Conservation (phyloP, 2,329 filamentous ascomycete genomes). For the Colletotrichum sp. region DNA sequence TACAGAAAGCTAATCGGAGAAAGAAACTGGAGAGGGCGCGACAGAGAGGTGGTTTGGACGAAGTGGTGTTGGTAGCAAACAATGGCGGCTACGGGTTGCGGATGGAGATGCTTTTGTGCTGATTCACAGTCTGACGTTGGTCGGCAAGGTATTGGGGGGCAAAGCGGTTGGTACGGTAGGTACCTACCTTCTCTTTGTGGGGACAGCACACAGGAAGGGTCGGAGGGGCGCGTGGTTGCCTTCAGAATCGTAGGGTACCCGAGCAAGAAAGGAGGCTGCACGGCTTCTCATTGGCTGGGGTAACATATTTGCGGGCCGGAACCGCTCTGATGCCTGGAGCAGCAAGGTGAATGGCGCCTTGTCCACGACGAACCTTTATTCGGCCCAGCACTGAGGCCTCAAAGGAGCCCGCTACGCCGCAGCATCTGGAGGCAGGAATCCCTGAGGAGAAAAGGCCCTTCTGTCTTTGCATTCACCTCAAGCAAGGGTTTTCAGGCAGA, state of each 20-base stretch:
- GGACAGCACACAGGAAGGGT: background rate
- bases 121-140: slow-evolving; percentile 6
- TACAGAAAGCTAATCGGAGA: background rate
- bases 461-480: background rate
- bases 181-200: background rate
- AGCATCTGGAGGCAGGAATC: background rate
- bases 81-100: background rate
- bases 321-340: slow-evolving; percentile 8
- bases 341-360: background rate
- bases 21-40: background rate
- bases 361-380: background rate
- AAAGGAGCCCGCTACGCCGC: background rate
- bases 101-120: background rate
- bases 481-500: background rate
- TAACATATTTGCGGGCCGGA: background rate
- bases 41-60: background rate
- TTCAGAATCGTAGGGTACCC: background rate
- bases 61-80: background rate
- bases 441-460: background rate
- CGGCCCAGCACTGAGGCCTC: background rate
- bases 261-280: background rate
- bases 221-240: background rate
- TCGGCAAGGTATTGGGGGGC: background rate
- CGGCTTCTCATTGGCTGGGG: background rate
- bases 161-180: background rate